Base-by-base conservation (phyloP, 2,329 filamentous ascomycete genomes). In the Colletotrichum falcatum region DNA sequence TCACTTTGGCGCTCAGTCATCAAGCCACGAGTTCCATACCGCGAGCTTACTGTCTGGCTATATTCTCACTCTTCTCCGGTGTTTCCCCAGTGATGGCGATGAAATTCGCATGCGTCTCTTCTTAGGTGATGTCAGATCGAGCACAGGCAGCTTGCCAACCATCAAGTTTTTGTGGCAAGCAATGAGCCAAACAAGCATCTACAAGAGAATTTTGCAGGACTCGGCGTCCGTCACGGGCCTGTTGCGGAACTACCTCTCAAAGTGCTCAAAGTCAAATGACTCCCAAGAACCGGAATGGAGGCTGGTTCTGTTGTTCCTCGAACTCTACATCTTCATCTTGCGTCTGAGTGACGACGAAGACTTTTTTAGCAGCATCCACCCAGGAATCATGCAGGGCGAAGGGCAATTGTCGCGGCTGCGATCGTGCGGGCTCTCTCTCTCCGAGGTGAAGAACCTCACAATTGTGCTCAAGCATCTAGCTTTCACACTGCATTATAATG, bases 261-360 rank as follows among this genome's bases (percentile, higher is more conserved):
- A 65, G 53, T 60, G 62, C 2, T 16, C 66, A 55, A 78, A 42
- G 77, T 80, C 62, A 11, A 37, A 49, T 20, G 54, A 64, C 20
- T 51, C 78, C 64, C 85, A 78, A 80, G 85, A 81, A 81, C 87
- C 91, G 74, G 94, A 98, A 77, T 99, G 96, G 96, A 91, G 92
- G 23, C 91, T 96, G 1, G 89, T 97, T 51, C 84, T 98, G 0
- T 87, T 99, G 0, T 98, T 99, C 77, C 86, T 99, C 7, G 96
- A 99, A 76, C 87, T 99, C 0, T 99, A 98, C 78, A 94, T 92
- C 2, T 98, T 98, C 78, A 90, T 98, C 2, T 84, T 98, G 16
- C 92, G 96, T 75, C 89, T 98, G 42, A 97, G 95, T 78, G 96
- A 99, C 75, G 96, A 99, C 73, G 95, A 98, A 74, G 96, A 99